Base-by-base conservation (phyloP, 2,329 filamentous ascomycete genomes). In the Mariannaea sp. region DNA sequence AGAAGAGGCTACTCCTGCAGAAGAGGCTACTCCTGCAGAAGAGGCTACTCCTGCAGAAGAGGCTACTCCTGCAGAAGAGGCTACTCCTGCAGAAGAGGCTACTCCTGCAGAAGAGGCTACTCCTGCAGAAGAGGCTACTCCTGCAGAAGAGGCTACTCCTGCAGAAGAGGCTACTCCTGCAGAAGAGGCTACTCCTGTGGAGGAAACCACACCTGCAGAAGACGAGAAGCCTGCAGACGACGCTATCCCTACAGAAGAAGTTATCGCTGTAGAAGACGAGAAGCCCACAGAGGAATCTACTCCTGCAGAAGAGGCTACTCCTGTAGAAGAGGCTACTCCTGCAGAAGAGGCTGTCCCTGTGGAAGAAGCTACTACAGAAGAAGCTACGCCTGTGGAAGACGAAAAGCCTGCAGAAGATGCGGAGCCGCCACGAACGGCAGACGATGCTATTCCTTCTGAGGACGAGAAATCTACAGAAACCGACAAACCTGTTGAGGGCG, bases 11-110 rank as follows among this genome's bases (percentile, higher is more conserved):
- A 13, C 13, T 3, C 35, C 35, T 32, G 12, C 16, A 17, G 29
- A 47, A 4, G 30, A 59, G 13, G 32, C 14, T 13, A 33, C 13
- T 14, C 14, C 33, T 36, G 9, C 22, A 36, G 35, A 38, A 3
- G 22, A 44, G 19, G 44, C 20, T 4, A 32, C 17, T 7, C n/a
- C 41, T 29, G 40, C 40, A 9, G 52, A 45, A 7, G 13, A 13
- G 13, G 46, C 35, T 10, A 24, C 49, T 14, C 29, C 40, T 20
- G 33, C 14, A 10, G 53, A 49, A 26, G 38, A 45, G 4, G 45
- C 45, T 3, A 19, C 61, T n/a, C 35, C 55, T 41, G 17, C 16
- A 9, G 49, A 43, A 27, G 36, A 46, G 5, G 29, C 16, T 19
- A 43, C 22, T 8, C 3, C 24, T 13, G 20, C 12, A 4, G 29